phyloP scores from a whole-genome alignment of 441 rosid genomes.

The Hura crepitans region DNA sequence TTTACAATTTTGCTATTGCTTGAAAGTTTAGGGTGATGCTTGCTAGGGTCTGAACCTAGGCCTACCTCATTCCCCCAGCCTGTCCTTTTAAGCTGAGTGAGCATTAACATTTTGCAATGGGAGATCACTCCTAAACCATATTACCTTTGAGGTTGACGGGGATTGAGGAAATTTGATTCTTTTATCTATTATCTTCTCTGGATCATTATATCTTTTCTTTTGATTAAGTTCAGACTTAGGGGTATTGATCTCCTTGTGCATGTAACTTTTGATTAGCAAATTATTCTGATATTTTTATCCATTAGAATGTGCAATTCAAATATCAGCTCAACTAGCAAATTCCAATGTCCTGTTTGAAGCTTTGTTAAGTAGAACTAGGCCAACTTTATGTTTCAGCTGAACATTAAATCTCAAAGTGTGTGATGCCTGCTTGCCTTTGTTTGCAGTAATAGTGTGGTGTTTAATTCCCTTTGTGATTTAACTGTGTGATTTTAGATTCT shows the following conservation, averaged over 20 bases:
- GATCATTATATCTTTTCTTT: conserved; percentile 1
- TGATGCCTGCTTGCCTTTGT: background rate
- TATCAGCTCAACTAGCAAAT: background rate
- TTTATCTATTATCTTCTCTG: conserved; percentile 4
- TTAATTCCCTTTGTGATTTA: background rate
- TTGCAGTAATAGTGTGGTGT: background rate
- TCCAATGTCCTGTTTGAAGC: background rate
- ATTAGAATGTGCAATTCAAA: background rate
- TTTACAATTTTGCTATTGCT: background rate
- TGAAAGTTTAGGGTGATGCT: background rate
- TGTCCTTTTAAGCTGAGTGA: background rate
- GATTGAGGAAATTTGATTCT: background rate
- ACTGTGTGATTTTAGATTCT: background rate
- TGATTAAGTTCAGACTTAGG: background rate
- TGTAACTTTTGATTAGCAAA: background rate
- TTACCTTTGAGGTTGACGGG: background rate
- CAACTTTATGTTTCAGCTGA: background rate
- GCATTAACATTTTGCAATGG: too few species aligned
- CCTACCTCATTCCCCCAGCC: background rate
- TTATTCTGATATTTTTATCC: background rate
- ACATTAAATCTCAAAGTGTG: background rate
- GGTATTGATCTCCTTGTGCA: conserved; percentile 1
- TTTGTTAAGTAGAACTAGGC: background rate
- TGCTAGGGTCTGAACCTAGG: conserved; percentile 4
- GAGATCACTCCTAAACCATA: background rate